These are phyloP conservation scores for Calocybe gangraenosa DNA, from an alignment of 768 basidiomycete species.

Conservation along the genomic window DNA sequence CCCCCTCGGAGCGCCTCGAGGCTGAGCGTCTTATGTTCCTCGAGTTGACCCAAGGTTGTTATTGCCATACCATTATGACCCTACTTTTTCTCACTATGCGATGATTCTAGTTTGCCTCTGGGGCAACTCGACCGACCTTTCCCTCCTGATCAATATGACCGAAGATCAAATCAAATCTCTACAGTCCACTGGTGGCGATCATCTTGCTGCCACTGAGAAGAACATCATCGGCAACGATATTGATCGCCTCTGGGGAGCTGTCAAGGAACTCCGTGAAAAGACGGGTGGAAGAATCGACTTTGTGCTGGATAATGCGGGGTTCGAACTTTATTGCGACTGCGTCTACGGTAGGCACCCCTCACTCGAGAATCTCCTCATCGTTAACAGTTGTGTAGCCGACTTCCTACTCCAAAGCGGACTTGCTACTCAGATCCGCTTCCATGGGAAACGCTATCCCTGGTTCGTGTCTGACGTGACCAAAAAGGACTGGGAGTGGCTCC, in stretches of 20 bases:
- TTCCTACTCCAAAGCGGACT: conserved; percentile 90
- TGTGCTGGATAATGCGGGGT: conserved; percentile 83
- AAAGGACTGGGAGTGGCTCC: conserved; percentile 92
- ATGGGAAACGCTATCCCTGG: conserved; percentile 95
- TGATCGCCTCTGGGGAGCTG: conserved; percentile 64
- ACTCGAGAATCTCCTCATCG: background rate
- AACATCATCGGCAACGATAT: conserved; percentile 92
- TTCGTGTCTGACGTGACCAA: conserved; percentile 91
- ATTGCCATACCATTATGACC: conserved; percentile 13
- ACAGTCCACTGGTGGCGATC: conserved; percentile 96
- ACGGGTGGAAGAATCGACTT: conserved; percentile 78
- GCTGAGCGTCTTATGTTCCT: conserved; percentile 83
- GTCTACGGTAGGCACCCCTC: conserved; percentile 62
- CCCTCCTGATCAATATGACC: conserved; percentile 94
- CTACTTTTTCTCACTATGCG: conserved; percentile 3
- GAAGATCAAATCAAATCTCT: conserved; percentile 95
- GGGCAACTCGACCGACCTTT: conserved; percentile 97
- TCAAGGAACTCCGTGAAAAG: conserved; percentile 64
- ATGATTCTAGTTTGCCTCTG: conserved; percentile 74
- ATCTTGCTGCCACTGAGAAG: conserved; percentile 92
- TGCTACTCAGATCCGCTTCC: conserved; percentile 83
- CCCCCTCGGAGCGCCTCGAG: conserved; percentile 56
- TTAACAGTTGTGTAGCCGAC: conserved; percentile 55
- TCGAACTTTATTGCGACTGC: conserved; percentile 85
- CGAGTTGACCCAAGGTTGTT: conserved; percentile 82